Base-by-base conservation (phyloP, 352 stramenopile genomes). In the Plasmopara viticola region DNA sequence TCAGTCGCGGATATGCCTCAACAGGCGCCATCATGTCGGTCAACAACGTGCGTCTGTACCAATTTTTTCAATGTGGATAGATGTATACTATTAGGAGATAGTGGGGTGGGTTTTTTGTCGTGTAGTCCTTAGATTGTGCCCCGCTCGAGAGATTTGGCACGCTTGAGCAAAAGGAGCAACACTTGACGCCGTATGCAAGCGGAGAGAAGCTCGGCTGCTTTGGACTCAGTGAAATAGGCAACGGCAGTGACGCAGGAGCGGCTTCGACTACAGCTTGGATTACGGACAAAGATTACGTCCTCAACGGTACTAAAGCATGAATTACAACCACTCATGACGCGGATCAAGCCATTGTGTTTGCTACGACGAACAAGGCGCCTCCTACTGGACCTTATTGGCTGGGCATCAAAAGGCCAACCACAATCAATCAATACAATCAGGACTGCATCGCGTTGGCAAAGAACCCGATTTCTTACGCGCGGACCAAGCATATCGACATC, bases 281-380 rank as follows among this genome's bases (percentile, higher is more conserved):
- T 17, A 85, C 82, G 9, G 81, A 91, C 68, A 86, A 74, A 33
- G 84, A 94, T 53, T 98, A 94, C 72, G 84, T 98, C 47, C 74
- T 98, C 12, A 98, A 98, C 73, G 95, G 95, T 41, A 98, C 92
- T 39, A 98, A 98, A 67, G 92, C 92, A 37, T 98, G 94, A 91
- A 98, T 98, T 71, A 98, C 90, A 9, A 98, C 98, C 74, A 90
- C 94, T 6, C 85, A 97, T 52, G 94, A 98, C 55, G 81, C 90
- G 15, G 81, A 90, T 58, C 84, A 93, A 28, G 88, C 93, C 10
- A 91, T 98, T 49, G 91, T 98, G 40, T 98, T 98, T 74, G 95
- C 95, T 25, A 98, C 95, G 28, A 98, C 95, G 1, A 93, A 98
- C 74, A 98, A 98, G 14, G 6, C 37, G 37, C 37, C 10, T 35